Conservation (phyloP, 352 stramenopile species). For the Phytopythium boreale region DNA sequence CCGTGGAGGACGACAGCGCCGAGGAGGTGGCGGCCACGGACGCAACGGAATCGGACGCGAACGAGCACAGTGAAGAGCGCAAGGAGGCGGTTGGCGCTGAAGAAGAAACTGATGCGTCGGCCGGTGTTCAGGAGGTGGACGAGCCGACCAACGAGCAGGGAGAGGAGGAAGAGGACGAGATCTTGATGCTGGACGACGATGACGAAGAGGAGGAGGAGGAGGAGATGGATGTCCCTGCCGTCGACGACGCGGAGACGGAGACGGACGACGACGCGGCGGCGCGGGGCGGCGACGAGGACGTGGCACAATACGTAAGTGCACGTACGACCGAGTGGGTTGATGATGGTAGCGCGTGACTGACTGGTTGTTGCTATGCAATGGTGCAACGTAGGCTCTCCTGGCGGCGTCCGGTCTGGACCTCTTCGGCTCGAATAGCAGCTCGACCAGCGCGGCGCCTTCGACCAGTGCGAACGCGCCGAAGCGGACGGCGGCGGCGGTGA, state of each 20-base stretch:
- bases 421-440: constrained; percentile 3
- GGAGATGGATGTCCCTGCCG: constrained; percentile 35
- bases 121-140: constrained; percentile 8
- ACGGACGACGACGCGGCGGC: constrained; percentile 24
- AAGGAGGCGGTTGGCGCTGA: background rate
- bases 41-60: background rate
- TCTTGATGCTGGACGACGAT: constrained; percentile 24
- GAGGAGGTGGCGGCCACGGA: constrained; percentile 4
- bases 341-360: background rate
- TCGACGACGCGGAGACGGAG: constrained; percentile 22
- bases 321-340: background rate
- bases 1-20: constrained; percentile 12
- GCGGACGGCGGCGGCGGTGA: constrained; percentile 11
- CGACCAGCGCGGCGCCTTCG: background rate
- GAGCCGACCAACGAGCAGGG: constrained; percentile 11
- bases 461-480: background rate
- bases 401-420: constrained; percentile 45
- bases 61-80: background rate
- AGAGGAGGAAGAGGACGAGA: constrained; percentile 16
- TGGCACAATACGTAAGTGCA: constrained; percentile 47
- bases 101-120: background rate
- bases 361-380: background rate
- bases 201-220: constrained; percentile 27
- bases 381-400: constrained; percentile 33
- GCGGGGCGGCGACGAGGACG: constrained; percentile 39